Base-by-base conservation (phyloP, 192 early-diverging fungal species). In the Phycomyces nitens region DNA sequence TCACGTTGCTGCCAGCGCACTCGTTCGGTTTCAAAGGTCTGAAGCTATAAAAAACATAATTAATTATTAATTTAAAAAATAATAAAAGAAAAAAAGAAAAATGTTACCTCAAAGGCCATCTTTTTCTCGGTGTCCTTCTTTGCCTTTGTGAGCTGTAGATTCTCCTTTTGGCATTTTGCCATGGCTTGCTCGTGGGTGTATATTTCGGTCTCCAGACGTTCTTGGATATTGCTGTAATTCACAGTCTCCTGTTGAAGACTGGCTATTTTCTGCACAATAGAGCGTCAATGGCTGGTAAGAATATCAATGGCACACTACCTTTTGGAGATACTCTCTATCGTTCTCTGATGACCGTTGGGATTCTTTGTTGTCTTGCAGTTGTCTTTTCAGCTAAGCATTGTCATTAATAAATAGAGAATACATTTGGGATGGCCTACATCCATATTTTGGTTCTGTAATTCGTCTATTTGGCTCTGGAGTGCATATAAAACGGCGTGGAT, bases 81-180 rank as follows among this genome's bases (percentile, higher is more conserved):
- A 3, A 18, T 14, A 7, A 18, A 6, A 18, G 12, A 18, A 6
- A 18, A 7, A 66, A 53, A 16, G 49, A 52, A 27, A 2, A 12
- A 27, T 16, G 24, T 18, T 59, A 68, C 66, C 57, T 68, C 66
- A 51, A 21, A 15, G 16, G 58, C 69, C 16, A 72, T 42, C 38
- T 75, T 71, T 16, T 64, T 71, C 3, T 79, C 77, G 51, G 53
- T 42, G 41, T 79, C 77, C 47, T 70, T 75, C 55, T 73, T 79
- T 47, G 69, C 59, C 24, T 71, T 63, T n/a, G 53, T 53, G 5
- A 68, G 53, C 14, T 57, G 59, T 11, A 66, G 70, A 10, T 34
- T 14, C 47, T 79, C 77, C 24, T 70, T 75, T 34, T 66, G 73
- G 27, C 61, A 44, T n/a, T 70, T 59, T 3, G 73, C 43, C 39